Evolutionary conservation across 805 yeast species (phyloP).

Genomic region (Suhomyces kilbournensis): DNA sequence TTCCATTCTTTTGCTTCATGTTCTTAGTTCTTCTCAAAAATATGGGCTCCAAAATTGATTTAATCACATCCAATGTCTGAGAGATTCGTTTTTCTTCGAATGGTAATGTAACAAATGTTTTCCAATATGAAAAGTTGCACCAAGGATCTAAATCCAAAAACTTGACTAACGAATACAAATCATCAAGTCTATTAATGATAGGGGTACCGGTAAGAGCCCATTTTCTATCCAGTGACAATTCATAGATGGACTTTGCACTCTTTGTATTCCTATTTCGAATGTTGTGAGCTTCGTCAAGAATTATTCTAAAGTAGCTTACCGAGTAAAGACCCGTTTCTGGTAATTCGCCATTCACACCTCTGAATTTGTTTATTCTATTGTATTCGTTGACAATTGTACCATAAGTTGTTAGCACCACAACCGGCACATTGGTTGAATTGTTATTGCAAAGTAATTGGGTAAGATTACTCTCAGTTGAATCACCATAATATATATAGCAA

Average conservation of each 20-base stretch:
- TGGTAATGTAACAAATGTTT: conserved; percentile 76
- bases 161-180: conserved; percentile 71
- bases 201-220: conserved; percentile 96
- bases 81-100: conserved; percentile 70
- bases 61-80: conserved; percentile 79
- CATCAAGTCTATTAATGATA: conserved; percentile 83
- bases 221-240: conserved; percentile 57
- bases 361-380: conserved; percentile 38
- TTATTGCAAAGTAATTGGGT: conserved; percentile 39
- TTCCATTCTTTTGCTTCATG: conserved; percentile 74
- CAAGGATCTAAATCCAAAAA: conserved; percentile 85
- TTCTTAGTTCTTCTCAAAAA: conserved; percentile 80
- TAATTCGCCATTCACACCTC: conserved; percentile 26
- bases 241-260: conserved; percentile 75
- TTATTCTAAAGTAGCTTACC: conserved; percentile 69
- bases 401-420: conserved; percentile 77
- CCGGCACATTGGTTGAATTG: conserved; percentile 40
- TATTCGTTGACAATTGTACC: conserved; percentile 84
- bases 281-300: conserved; percentile 87
- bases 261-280: conserved; percentile 77
- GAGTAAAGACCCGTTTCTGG: conserved; percentile 59
- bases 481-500: conserved; percentile 75
- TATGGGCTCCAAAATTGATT: conserved; percentile 79
- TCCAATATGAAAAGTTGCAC: conserved; percentile 84
- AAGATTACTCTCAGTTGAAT: conserved; percentile 51